These are phyloP conservation scores for Apostasia shenzhenica DNA, from an alignment of 106 monocot genomes.

Conservation along the genomic window DNA sequence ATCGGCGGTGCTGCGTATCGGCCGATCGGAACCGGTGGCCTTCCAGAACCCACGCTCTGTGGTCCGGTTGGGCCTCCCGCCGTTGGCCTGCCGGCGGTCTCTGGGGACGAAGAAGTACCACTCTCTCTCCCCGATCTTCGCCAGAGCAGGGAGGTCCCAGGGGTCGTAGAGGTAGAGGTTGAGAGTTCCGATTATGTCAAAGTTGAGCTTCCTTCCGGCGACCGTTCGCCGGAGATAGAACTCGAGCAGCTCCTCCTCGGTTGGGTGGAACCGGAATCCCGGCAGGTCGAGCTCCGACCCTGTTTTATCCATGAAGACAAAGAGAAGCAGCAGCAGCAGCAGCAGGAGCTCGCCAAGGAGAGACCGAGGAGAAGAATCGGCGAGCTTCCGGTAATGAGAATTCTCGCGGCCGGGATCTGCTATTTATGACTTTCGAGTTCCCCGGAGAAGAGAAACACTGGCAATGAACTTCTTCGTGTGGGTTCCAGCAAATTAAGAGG, in stretches of 20 bases:
- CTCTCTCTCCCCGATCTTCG: conserved; percentile 75
- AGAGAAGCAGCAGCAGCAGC: too few relatives aligned
- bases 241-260: conserved; percentile 80
- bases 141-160: conserved; percentile 59
- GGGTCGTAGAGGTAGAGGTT: conserved; percentile 72
- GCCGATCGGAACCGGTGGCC: conserved; percentile 81
- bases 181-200: conserved; percentile 52
- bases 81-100: conserved; percentile 41
- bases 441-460: too few relatives aligned
- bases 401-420: too few relatives aligned
- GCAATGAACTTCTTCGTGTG: too few relatives aligned
- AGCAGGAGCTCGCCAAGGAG: too few relatives aligned
- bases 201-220: conserved; percentile 28
- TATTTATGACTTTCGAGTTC: too few relatives aligned
- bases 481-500: too few relatives aligned
- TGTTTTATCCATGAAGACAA: background rate
- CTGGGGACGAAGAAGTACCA: conserved; percentile 97
- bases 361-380: too few relatives aligned
- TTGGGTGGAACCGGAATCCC: conserved; percentile 86
- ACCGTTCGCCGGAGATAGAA: conserved; percentile 58
- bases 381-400: too few relatives aligned
- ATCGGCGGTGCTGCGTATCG: conserved; percentile 42
- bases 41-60: conserved; percentile 90
- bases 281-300: conserved; percentile 38
- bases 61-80: conserved; percentile 69